Percentiles rank a stretch among this genome's conserved stretches.
Conservation (phyloP, 495 filamentous ascomycete genomes). For the Monascus purpureus region DNA sequence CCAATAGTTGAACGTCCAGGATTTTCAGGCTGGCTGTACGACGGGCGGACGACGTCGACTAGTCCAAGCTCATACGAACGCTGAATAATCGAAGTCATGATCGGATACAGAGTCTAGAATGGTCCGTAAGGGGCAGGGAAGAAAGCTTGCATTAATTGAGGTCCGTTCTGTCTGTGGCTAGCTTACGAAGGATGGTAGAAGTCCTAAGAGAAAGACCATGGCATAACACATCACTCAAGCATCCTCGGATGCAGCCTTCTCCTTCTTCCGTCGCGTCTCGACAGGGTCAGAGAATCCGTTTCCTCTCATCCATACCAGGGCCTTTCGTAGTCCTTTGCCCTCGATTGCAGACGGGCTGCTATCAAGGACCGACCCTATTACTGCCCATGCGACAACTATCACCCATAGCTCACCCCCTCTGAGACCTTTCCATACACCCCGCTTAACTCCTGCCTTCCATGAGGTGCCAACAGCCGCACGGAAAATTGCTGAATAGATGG, state of each 20-base stretch:
- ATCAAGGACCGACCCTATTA: constrained; percentile 71
- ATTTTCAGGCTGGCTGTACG: no score
- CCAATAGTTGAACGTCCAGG: no score
- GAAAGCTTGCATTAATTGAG: no score
- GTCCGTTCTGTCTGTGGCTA: no score
- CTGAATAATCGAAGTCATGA: no score
- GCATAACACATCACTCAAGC: background rate
- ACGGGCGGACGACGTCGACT: no score
- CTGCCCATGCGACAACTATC: constrained; percentile 59
- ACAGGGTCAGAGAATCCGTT: constrained; percentile 44
- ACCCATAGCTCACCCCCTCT: constrained; percentile 71
- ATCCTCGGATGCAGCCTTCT: constrained; percentile 15
- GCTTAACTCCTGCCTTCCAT: constrained; percentile 87
- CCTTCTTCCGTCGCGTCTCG: constrained; percentile 13
- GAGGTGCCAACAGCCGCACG: constrained; percentile 60
- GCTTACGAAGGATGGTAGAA: background rate
- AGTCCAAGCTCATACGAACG: no score
- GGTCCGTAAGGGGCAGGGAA: no score
- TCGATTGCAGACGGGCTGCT: constrained; percentile 49
- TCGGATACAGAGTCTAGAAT: no score
- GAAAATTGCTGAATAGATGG: constrained; percentile 53
- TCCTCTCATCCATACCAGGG: constrained; percentile 59
- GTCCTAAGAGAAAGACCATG: background rate
- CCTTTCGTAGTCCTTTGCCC: constrained; percentile 55
- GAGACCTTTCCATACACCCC: constrained; percentile 66